phyloP scores from a whole-genome alignment of 2,329 filamentous ascomycete genomes.

The Paecilomyces variotii region DNA sequence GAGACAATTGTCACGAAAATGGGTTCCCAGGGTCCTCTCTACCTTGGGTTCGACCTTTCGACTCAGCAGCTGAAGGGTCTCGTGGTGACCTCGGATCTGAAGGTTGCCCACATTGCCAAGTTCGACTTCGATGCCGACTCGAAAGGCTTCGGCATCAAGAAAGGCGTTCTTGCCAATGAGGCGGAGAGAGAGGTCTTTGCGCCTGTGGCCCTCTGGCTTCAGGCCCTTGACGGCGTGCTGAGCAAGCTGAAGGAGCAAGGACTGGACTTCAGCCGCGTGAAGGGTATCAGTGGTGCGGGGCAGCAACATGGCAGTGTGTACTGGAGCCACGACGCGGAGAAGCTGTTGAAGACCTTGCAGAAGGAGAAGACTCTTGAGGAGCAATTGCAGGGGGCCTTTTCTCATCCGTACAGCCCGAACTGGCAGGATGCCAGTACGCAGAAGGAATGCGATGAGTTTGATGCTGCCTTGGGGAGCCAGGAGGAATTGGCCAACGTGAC shows the following conservation, averaged over 20 bases:
- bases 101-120: constrained; percentile 74
- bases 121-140: constrained; percentile 92
- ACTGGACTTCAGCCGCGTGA: constrained; percentile 65
- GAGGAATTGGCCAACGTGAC: constrained; percentile 68
- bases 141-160: constrained; percentile 67
- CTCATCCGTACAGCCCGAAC: constrained; percentile 83
- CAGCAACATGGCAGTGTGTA: constrained; percentile 98
- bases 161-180: constrained; percentile 79
- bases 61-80: constrained; percentile 96
- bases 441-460: constrained; percentile 81
- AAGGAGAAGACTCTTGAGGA: constrained; percentile 56
- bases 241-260: constrained; percentile 60
- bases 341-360: constrained; percentile 54
- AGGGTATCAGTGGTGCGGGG: constrained; percentile 80
- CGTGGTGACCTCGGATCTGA: constrained; percentile 73
- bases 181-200: constrained; percentile 83
- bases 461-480: constrained; percentile 58
- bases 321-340: constrained; percentile 67
- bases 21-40: constrained; percentile 50
- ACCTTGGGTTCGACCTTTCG: constrained; percentile 90
- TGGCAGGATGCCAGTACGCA: constrained; percentile 98
- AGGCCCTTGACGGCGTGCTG: constrained; percentile 82
- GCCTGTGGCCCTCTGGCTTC: constrained; percentile 89
- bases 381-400: constrained; percentile 66
- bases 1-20: not conserved